A percentile compares a stretch with the other conserved stretches of the same genome.
Evolutionary conservation across 768 basidiomycete species (phyloP).

Genomic region (Trametopsis cervina): DNA sequence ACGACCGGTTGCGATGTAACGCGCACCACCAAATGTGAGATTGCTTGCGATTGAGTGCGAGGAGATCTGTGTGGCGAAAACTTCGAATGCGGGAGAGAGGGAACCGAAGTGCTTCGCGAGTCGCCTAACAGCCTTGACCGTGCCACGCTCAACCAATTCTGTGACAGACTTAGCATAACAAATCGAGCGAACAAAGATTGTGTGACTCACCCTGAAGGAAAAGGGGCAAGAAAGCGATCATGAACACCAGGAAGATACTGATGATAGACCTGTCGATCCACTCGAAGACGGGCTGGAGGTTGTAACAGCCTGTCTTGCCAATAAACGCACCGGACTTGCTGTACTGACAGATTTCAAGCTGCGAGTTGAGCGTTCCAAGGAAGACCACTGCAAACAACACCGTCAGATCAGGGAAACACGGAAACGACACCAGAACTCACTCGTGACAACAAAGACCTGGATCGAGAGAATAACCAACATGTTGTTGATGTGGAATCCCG

Average conservation of each 20-base stretch:
- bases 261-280: conserved; percentile 98
- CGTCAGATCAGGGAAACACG: conserved; percentile 8
- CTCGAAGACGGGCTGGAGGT: conserved; percentile 84
- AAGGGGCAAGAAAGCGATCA: conserved; percentile 91
- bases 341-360: conserved; percentile 76
- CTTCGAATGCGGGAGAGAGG: conserved; percentile 91
- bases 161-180: conserved; percentile 18
- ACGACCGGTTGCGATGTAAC: conserved; percentile 98
- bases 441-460: conserved; percentile 88
- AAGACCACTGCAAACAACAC: conserved; percentile 66
- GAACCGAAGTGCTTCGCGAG: conserved; percentile 93
- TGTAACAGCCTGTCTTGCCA: conserved; percentile 87
- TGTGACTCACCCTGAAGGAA: conserved; percentile 79
- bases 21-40: conserved; percentile 94
- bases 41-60: conserved; percentile 97
- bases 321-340: conserved; percentile 63
- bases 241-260: conserved; percentile 97
- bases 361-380: conserved; percentile 85
- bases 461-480: conserved; percentile 97
- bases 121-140: conserved; percentile 84
- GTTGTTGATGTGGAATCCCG: conserved; percentile 99
- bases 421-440: conserved; percentile 38
- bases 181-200: not conserved
- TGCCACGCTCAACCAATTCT: conserved; percentile 96
- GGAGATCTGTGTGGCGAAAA: conserved; percentile 97